Conservation (phyloP, 148 eudicot species). For the Camellia lanceoleosa region DNA sequence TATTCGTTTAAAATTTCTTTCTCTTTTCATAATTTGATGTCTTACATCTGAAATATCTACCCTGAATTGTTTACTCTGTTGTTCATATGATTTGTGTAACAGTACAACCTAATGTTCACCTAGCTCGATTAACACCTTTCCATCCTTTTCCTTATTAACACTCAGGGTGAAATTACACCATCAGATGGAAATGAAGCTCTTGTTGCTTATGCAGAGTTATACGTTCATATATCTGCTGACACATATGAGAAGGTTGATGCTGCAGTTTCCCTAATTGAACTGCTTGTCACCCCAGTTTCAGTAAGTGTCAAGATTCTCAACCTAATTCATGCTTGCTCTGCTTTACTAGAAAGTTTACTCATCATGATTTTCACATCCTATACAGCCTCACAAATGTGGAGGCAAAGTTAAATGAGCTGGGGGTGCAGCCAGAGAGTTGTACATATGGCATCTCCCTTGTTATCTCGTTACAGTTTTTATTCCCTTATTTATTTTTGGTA, state of each 20-base stretch:
- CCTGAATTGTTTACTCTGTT: background rate
- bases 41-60: background rate
- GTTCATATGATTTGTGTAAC: background rate
- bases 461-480: background rate
- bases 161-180: slow-evolving; percentile 58
- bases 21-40: background rate
- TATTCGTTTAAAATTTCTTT: background rate
- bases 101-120: background rate
- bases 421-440: background rate
- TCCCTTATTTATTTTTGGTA: background rate
- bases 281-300: slow-evolving; percentile 64
- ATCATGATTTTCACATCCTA: background rate
- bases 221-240: slow-evolving; percentile 73
- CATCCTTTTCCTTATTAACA: slow-evolving; percentile 7
- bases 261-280: slow-evolving; percentile 72
- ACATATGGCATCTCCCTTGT: background rate
- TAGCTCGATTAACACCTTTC: background rate
- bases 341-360: background rate
- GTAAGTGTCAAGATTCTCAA: slow-evolving; percentile 40
- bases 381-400: background rate
- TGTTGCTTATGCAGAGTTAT: slow-evolving; percentile 55
- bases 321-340: background rate
- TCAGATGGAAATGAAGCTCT: slow-evolving; percentile 54
- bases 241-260: slow-evolving; percentile 93
- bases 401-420: background rate